phyloP scores from a whole-genome alignment of 1,284 basidiomycete species.

The Pulchroboletus neoregius region DNA sequence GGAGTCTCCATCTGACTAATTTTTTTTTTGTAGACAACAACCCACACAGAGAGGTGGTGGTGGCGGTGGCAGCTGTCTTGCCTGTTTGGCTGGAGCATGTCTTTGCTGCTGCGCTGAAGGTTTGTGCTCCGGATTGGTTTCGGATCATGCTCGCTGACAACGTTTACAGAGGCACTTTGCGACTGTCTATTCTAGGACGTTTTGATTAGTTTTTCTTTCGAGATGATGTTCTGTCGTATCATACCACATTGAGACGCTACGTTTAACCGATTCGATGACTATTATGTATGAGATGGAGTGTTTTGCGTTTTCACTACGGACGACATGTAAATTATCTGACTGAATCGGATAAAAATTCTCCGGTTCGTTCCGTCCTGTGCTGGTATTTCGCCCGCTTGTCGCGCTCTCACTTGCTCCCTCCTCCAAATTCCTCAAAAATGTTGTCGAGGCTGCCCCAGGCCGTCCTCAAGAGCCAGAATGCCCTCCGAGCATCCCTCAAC shows the following conservation, averaged over 20 bases:
- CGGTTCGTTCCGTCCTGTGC: constrained; percentile 33
- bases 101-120: constrained; percentile 79
- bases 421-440: constrained; percentile 57
- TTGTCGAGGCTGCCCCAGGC: constrained; percentile 70
- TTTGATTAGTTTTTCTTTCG: constrained; percentile 6
- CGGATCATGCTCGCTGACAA: constrained; percentile 9
- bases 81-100: constrained; percentile 68
- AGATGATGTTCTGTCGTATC: constrained; percentile 11
- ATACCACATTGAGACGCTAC: constrained; percentile 20
- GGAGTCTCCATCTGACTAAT: constrained; percentile 7
- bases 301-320: constrained; percentile 10
- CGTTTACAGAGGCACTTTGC: constrained; percentile 56
- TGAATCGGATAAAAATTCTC: constrained; percentile 24
- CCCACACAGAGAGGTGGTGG: constrained; percentile 42
- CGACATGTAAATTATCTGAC: constrained; percentile 34
- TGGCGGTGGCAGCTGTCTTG: constrained; percentile 49
- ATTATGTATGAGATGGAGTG: constrained; percentile 15
- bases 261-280: constrained; percentile 9
- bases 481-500: constrained; percentile 37
- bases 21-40: constrained; percentile 47
- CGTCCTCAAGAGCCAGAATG: constrained; percentile 44
- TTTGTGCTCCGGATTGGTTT: constrained; percentile 33
- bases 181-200: constrained; percentile 59
- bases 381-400: constrained; percentile 20
- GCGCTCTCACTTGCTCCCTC: constrained; percentile 20